phyloP scores from a whole-genome alignment of 345 rosid species.

The Brassica rapa region DNA sequence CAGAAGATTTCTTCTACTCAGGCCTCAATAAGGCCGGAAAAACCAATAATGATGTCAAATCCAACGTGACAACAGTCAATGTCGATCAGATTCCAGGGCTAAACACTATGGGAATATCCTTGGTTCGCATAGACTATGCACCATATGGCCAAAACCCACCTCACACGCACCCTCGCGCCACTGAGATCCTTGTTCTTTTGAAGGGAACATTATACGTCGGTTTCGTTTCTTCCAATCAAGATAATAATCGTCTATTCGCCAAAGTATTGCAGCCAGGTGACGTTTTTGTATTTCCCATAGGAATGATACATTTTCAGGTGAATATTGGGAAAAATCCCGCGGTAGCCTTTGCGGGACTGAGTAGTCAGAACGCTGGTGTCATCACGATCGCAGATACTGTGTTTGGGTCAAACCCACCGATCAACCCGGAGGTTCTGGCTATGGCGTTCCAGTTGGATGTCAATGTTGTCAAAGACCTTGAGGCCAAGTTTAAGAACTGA shows the following conservation, averaged over 20 bases:
- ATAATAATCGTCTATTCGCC: slow-evolving; percentile 38
- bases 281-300: slow-evolving; percentile 47
- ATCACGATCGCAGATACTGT: slow-evolving; percentile 43
- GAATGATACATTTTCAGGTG: slow-evolving; percentile 34
- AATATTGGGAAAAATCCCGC: slow-evolving; percentile 25
- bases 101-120: slow-evolving; percentile 46
- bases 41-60: slow-evolving; percentile 20
- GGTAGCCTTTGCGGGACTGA: slow-evolving; percentile 36
- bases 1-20: slow-evolving; percentile 26
- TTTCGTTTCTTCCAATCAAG: slow-evolving; percentile 48
- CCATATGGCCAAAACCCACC: slow-evolving; percentile 48
- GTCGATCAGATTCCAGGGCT: slow-evolving; percentile 43
- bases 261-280: slow-evolving; percentile 29
- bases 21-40: slow-evolving; percentile 24
- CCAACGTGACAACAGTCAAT: slow-evolving; percentile 34
- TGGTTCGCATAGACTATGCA: slow-evolving; percentile 38
- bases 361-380: slow-evolving; percentile 44
- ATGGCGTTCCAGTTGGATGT: slow-evolving; percentile 48
- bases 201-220: slow-evolving; percentile 47
- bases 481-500: slow-evolving; percentile 38
- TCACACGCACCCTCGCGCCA: slow-evolving; percentile 51
- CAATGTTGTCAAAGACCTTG: slow-evolving; percentile 42
- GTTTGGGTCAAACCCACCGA: slow-evolving; percentile 35
- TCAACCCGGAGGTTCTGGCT: slow-evolving; percentile 44
- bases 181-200: slow-evolving; percentile 41